Evolutionary conservation across 208 protist genomes (phyloP), one percentile per base, ranked within the genome.

Genomic region (Acanthamoeba sp.): DNA sequence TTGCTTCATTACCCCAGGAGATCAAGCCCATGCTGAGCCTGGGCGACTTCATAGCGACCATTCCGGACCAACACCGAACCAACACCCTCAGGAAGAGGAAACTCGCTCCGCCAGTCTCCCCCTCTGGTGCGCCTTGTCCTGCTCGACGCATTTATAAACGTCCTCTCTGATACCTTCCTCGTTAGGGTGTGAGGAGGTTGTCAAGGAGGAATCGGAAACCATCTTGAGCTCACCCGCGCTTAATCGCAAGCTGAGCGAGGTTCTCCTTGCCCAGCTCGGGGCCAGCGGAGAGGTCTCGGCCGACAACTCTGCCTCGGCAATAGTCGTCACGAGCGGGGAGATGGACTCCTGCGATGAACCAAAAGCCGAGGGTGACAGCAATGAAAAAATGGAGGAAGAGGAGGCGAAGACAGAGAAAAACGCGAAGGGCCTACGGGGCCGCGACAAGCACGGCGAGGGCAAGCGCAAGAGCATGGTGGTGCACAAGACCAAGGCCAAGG

Each of bases 21-120:
- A 80, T n/a, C 71, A 80, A 85, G 42, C 27, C 38, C 14, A 20
- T 32, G 2, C 34, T 57, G 10, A 85, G 76, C 45, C 32, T 85
- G 42, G 76, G 76, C 45, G 76, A 85, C n/a, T 85, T 85, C 76
- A 18, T 85, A 14, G 76, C 76, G 24, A 36, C 76, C 2, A 85
- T 85, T 2, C 42, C 76, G 10, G 76, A 16, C 34, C 32, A 55
- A 40, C 76, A 85, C 14, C 36, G 38, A 16, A 24, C 42, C 42
- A 85, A 32, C 40, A 48, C 40, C 6, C 36, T 55, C 40, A 6
- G 66, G 32, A 76, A 76, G 66, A 76, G 34, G 16, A 40, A 34
- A 20, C 24, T 4, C 29, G 66, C 57, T 24, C 57, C 57, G 20
- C 57, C 57, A 1, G 27, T 24, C 57, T 64, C 57, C 22, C 57